Base-by-base conservation (phyloP, 176 grass and related monocot genomes). In the Aegilops tauschii region DNA sequence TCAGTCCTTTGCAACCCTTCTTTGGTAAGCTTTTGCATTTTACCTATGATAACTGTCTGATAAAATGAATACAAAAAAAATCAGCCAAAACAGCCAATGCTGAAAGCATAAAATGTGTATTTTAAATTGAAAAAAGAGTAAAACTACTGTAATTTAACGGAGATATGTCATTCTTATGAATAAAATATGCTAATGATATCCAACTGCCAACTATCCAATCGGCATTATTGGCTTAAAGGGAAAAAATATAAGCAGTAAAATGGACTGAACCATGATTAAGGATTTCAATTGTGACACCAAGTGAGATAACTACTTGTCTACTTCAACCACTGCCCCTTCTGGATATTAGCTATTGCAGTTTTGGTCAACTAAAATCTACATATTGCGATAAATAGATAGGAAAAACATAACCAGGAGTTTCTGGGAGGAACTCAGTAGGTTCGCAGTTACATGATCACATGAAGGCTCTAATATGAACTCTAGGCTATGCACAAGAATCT, bases 1-100 rank as follows among this genome's bases (percentile, higher is more conserved):
- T 99, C 97, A 64, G 97, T 99, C 83, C 97, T 95, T 87, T 99
- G 97, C 79, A 99, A 54, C 10, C 94, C 97, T 90, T 96, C 97
- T 64, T 93, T 99, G 28, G 97, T 91, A 73, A 96, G 81, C 85
- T 96, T 99, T 91, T 94, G 97, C 97, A 99, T 99, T 88, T 89
- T 92, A 68, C 94, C 93, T 82, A 99, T 99, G 71, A 99, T 85
- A 65, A 90, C 35, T 66, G 97, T 99, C 97, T 99, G 87, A 40
- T 79, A 59, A 84, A 61, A 49, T 45, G 94, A 52, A 83, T 42
- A 79, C 8, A 77, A 5, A 29, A 88, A 54, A 62, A 86, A 17
- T 12, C 30, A 72, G 34, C 4, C 27, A 69, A 9, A 44, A 17
- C 76, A 65, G 35, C 14, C 35, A 76, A 39, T 68, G 8, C 62